Base-by-base conservation (phyloP, 2,329 filamentous ascomycete genomes). In the Lecanicillium sp. region DNA sequence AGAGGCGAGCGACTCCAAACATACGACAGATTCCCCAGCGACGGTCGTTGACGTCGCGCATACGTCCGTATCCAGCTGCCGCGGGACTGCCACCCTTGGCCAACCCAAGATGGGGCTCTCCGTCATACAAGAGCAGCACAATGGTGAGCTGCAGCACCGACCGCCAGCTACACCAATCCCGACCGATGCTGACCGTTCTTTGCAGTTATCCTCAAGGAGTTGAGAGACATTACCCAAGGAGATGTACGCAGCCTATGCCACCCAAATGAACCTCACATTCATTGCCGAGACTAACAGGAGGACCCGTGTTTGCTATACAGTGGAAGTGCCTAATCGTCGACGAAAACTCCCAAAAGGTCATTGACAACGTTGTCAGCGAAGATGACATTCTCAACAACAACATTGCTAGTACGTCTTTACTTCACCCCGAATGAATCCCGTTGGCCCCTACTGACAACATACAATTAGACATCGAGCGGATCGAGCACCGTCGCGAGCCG, bases 301-400 rank as follows among this genome's bases (percentile, higher is more conserved):
- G n/a, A n/a, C n/a, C n/a, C n/a, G n/a, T n/a, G n/a, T n/a, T n/a
- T n/a, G n/a, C n/a, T n/a, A n/a, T 37, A 39, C 49, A 96, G 88
- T 98, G 92, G 92, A 98, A 97, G 77, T 86, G 96, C 49, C 69
- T 98, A 50, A 82, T 98, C 38, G 71, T 96, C 53, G 92, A 98
- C 65, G 81, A 86, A 50, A 73, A 71, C 41, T 89, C 87, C 58
- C 81, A 82, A 59, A 89, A 84, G 61, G 76, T 98, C 52, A 74
- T 98, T 52, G 83, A 94, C 64, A 94, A 90, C 70, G 84, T 87
- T 33, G 78, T 90, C 58, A 90, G 87, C 55, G 85, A 96, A 69
- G 90, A 98, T 77, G 87, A 96, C 55, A 94, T 98, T 49, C 82
- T 98, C 65, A 94, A 94, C 59, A 80, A 88, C 64, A 95, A 95